Evolutionary conservation across 805 yeast genomes (phyloP).

Genomic region (Groenewaldozyma tartarivorans): DNA sequence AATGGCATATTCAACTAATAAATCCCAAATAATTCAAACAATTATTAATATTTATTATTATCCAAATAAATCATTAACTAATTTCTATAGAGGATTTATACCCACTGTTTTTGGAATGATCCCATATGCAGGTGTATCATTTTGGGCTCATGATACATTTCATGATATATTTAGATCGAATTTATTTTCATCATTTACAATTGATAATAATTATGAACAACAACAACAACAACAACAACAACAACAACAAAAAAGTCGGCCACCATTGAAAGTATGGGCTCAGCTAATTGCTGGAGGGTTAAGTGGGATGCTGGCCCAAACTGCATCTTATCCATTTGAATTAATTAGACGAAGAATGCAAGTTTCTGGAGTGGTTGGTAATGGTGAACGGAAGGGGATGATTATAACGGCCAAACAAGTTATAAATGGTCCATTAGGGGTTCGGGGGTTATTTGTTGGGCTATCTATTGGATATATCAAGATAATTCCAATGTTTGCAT

Average conservation of each 20-base stretch:
- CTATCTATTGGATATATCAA: slow-evolving; percentile 90
- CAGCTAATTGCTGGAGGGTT: slow-evolving; percentile 89
- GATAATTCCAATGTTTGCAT: slow-evolving; percentile 95
- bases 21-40: slow-evolving; percentile 21
- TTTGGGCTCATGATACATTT: slow-evolving; percentile 82
- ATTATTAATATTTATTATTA: slow-evolving; percentile 24
- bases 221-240: slow-evolving; percentile 29
- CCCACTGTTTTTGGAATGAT: slow-evolving; percentile 94
- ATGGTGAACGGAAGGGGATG: slow-evolving; percentile 28
- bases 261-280: slow-evolving; percentile 81
- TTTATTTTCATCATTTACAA: slow-evolving; percentile 35
- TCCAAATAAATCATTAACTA: slow-evolving; percentile 31
- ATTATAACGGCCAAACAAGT: slow-evolving; percentile 40
- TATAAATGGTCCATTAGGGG: slow-evolving; percentile 59
- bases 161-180: slow-evolving; percentile 78
- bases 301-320: slow-evolving; percentile 93
- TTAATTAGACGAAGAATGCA: slow-evolving; percentile 92
- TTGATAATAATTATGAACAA: slow-evolving; percentile 12
- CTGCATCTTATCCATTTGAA: slow-evolving; percentile 95
- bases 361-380: slow-evolving; percentile 70
- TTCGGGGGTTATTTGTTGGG: slow-evolving; percentile 88
- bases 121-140: slow-evolving; percentile 97
- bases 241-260: slow-evolving; percentile 25
- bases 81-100: slow-evolving; percentile 88
- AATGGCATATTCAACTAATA: slow-evolving; percentile 73